Evolutionary conservation across 1,139 yeast genomes (phyloP).

Genomic region (Magnusiomyces fungicola): DNA sequence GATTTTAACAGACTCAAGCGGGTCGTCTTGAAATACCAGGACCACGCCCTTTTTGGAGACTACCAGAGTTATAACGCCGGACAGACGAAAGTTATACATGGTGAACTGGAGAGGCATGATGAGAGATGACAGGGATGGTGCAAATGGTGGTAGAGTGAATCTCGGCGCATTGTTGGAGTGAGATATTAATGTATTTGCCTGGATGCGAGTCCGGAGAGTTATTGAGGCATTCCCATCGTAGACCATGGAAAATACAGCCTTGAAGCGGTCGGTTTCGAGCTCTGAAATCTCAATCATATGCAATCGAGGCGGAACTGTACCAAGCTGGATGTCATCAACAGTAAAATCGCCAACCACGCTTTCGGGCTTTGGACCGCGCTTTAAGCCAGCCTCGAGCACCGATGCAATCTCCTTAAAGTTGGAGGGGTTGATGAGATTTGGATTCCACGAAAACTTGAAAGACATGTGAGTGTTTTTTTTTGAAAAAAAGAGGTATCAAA

Average conservation of each 20-base stretch:
- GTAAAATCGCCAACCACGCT: conserved; percentile 64
- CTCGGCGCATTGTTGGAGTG: conserved; percentile 37
- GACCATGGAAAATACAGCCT: conserved; percentile 67
- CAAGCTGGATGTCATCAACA: conserved; percentile 67
- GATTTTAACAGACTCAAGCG: conserved; percentile 64
- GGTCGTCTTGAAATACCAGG: conserved; percentile 67
- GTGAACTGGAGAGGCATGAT: conserved; percentile 60
- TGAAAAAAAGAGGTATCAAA: too few relatives aligned
- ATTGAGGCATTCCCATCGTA: conserved; percentile 66
- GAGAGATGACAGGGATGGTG: conserved; percentile 49
- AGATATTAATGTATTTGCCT: conserved; percentile 31
- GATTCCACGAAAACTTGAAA: conserved; percentile 69
- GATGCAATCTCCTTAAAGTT: conserved; percentile 59
- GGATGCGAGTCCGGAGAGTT: conserved; percentile 61
- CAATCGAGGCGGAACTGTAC: conserved; percentile 58
- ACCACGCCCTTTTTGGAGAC: conserved; percentile 67
- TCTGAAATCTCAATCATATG: conserved; percentile 74
- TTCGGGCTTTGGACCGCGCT: conserved; percentile 62
- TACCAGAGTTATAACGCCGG: conserved; percentile 65
- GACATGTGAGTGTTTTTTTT: conserved; percentile 52
- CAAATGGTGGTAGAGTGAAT: conserved; percentile 50
- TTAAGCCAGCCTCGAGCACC: conserved; percentile 63
- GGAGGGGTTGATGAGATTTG: conserved; percentile 48
- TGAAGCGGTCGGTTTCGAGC: conserved; percentile 55
- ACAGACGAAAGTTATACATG: conserved; percentile 53